Percentiles rank a stretch among this genome's conserved stretches.
Conservation (phyloP, 2,329 filamentous ascomycete genomes). For the Calonectria honghensis region DNA sequence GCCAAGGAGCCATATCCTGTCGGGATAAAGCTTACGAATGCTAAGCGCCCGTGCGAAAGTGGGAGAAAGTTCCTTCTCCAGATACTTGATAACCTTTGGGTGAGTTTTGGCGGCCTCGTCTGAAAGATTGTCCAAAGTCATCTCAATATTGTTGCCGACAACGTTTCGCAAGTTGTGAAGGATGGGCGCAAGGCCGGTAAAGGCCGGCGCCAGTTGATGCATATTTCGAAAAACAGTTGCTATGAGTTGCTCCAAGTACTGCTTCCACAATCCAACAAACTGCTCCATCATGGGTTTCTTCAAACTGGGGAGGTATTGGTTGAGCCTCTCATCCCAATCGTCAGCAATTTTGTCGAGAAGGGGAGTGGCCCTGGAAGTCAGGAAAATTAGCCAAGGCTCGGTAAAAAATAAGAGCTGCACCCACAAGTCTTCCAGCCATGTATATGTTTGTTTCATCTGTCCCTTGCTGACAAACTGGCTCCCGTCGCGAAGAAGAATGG, state of each 20-base stretch:
- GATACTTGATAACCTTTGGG: neutral
- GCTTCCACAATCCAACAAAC: neutral
- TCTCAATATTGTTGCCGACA: neutral
- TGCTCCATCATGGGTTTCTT: constrained; percentile 19
- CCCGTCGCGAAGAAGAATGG: constrained; percentile 26
- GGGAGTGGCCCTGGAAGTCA: neutral
- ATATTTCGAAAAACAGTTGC: neutral
- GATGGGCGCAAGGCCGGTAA: neutral
- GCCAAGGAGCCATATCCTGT: neutral
- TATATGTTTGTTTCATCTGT: neutral
- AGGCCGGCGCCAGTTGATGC: neutral
- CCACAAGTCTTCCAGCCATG: constrained; percentile 39
- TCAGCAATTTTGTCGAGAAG: neutral
- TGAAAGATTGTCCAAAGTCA: neutral
- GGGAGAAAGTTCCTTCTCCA: neutral
- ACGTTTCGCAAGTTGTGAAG: neutral
- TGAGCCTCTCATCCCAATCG: constrained; percentile 31
- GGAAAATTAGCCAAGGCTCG: neutral
- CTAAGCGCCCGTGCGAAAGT: constrained; percentile 10
- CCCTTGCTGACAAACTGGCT: neutral
- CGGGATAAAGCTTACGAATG: neutral
- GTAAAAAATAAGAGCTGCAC: neutral
- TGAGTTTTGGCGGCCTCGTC: neutral
- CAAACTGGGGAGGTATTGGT: constrained; percentile 14
- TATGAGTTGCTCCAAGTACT: constrained; percentile 31